These are phyloP conservation scores for Athelia sp. DNA, from an alignment of 1,284 basidiomycete species.

Conservation along the genomic window DNA sequence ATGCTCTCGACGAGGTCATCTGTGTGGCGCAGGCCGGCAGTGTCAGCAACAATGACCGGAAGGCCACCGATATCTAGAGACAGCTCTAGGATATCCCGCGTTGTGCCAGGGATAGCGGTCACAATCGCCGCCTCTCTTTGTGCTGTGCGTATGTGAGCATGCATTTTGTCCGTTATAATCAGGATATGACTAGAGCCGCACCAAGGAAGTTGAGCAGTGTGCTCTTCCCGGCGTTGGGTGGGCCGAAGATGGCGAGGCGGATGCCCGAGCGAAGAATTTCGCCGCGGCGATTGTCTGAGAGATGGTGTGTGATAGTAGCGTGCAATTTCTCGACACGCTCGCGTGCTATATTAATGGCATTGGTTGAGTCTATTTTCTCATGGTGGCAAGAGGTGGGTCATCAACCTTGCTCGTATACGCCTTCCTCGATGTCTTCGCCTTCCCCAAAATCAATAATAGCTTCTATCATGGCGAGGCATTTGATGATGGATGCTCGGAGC, in stretches of 20 bases:
- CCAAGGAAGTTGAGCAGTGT: constrained; percentile 80
- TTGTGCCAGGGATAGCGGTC: constrained; percentile 82
- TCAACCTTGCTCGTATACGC: constrained; percentile 60
- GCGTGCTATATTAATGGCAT: constrained; percentile 14
- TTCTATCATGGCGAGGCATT: constrained; percentile 73
- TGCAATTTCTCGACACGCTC: constrained; percentile 42
- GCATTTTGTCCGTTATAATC: too few species aligned
- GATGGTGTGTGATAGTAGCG: constrained; percentile 44
- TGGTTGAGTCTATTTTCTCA: constrained; percentile 3
- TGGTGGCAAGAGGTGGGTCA: background rate
- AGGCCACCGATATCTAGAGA: constrained; percentile 84
- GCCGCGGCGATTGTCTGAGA: constrained; percentile 68
- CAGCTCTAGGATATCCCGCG: constrained; percentile 79
- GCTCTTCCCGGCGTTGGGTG: constrained; percentile 88
- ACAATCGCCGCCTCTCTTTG: constrained; percentile 87
- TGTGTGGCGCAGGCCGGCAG: constrained; percentile 76
- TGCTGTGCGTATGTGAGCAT: constrained; percentile 52
- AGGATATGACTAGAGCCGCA: constrained; percentile 21
- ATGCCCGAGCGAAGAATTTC: constrained; percentile 83
- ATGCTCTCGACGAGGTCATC: constrained; percentile 77
- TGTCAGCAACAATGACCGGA: constrained; percentile 78
- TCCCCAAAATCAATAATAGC: constrained; percentile 91
- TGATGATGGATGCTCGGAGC: constrained; percentile 61
- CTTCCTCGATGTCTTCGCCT: constrained; percentile 81
- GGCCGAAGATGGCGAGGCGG: constrained; percentile 81